Evolutionary conservation across 352 stramenopile genomes (phyloP).

Genomic region (Globisporangium nunn): DNA sequence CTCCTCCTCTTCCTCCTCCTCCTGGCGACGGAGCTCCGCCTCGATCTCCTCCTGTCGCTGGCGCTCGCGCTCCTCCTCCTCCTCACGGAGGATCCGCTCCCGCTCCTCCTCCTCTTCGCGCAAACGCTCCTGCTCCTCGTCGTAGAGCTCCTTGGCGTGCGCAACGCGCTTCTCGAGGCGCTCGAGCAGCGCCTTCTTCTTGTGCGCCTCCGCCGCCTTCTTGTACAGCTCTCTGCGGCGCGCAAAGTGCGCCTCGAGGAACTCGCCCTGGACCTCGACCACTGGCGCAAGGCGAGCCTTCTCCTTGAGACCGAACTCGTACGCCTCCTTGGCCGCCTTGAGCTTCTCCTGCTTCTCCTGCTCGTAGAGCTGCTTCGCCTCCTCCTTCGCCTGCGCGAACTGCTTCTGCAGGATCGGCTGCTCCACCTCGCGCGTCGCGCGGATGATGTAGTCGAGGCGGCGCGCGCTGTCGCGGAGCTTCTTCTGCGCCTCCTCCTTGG

Average conservation of each 20-base stretch:
- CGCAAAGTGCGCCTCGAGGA: slow-evolving; percentile 75
- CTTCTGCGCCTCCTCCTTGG: slow-evolving; percentile 92
- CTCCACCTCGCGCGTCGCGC: slow-evolving; percentile 95
- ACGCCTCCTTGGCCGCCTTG: slow-evolving; percentile 73
- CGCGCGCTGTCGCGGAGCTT: slow-evolving; percentile 91
- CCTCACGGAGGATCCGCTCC: slow-evolving; percentile 44
- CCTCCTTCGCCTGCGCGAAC: slow-evolving; percentile 68
- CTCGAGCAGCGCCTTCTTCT: slow-evolving; percentile 79
- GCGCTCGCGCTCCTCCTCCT: slow-evolving; percentile 52
- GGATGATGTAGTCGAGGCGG: slow-evolving; percentile 94
- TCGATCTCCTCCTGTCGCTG: slow-evolving; percentile 55
- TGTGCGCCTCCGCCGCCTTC: slow-evolving; percentile 72
- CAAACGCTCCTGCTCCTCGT: slow-evolving; percentile 60
- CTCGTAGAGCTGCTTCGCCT: slow-evolving; percentile 51
- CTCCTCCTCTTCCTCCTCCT: slow-evolving; percentile 50
- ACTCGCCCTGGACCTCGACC: slow-evolving; percentile 64
- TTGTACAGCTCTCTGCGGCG: slow-evolving; percentile 85
- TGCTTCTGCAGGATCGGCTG: slow-evolving; percentile 88
- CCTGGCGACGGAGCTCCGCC: slow-evolving; percentile 54
- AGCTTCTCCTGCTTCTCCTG: slow-evolving; percentile 83
- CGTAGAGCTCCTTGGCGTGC: slow-evolving; percentile 56
- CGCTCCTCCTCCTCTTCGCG: slow-evolving; percentile 59
- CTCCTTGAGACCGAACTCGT: slow-evolving; percentile 88
- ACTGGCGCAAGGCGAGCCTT: slow-evolving; percentile 61
- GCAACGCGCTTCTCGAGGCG: slow-evolving; percentile 53